Percentiles rank a stretch among this genome's conserved stretches.
phyloP scores from a whole-genome alignment of 2,329 filamentous ascomycete species.

The Ampelomyces quisqualis region DNA sequence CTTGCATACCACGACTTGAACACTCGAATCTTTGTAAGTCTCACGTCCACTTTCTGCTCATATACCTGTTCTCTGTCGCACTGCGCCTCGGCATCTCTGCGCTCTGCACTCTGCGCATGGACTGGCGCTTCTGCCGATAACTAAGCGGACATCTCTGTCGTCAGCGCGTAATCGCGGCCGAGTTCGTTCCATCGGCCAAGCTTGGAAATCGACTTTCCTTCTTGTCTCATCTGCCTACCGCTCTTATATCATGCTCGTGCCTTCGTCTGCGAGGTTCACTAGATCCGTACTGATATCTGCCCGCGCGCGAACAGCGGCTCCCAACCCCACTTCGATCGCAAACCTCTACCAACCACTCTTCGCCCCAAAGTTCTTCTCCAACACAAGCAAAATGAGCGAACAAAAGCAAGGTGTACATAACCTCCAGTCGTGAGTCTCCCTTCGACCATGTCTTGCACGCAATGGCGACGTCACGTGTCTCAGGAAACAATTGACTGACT shows the following conservation, averaged over 20 bases:
- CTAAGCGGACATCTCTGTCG: constrained; percentile 23
- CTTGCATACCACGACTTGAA: constrained; percentile 16
- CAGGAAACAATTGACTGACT: neutral
- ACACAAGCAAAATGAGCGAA: constrained; percentile 47
- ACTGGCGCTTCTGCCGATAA: constrained; percentile 34
- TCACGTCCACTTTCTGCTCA: constrained; percentile 3
- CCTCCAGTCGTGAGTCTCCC: constrained; percentile 45
- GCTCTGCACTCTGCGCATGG: constrained; percentile 21
- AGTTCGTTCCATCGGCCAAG: constrained; percentile 38
- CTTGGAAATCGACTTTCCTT: constrained; percentile 38
- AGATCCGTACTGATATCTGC: constrained; percentile 49
- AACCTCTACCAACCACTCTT: constrained; percentile 39
- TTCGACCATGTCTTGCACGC: constrained; percentile 5
- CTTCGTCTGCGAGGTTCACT: constrained; percentile 36
- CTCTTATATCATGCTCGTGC: constrained; percentile 46
- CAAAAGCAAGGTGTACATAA: constrained; percentile 52
- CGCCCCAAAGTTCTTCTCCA: constrained; percentile 44
- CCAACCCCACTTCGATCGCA: constrained; percentile 27
- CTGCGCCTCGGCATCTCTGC: constrained; percentile 13
- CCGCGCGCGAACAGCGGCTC: constrained; percentile 39
- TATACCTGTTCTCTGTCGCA: constrained; percentile 4
- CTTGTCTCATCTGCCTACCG: constrained; percentile 21
- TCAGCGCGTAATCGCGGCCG: constrained; percentile 35
- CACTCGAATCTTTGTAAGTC: constrained; percentile 29
- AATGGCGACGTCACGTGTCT: constrained; percentile 14